phyloP scores from a whole-genome alignment of 305 asterid species.

The Ruellia speciosa region DNA sequence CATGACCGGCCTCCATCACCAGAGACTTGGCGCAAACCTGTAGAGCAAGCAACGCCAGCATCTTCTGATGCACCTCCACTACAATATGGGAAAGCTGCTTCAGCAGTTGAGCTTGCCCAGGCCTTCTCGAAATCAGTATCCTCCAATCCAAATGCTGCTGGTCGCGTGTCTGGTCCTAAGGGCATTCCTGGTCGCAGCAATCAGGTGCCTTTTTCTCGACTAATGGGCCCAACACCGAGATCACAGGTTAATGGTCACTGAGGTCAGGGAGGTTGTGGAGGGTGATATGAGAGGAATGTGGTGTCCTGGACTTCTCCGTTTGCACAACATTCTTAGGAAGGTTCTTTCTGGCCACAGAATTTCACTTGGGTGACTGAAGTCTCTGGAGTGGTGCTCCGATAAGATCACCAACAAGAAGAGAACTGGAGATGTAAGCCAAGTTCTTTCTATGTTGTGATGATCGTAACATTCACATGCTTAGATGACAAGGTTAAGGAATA shows the following conservation, averaged over 20 bases:
- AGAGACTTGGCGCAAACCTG: conserved; percentile 86
- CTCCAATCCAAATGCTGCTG: conserved; percentile 37
- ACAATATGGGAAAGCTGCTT: conserved; percentile 67
- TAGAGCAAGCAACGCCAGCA: conserved; percentile 36
- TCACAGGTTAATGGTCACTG: conserved; percentile 85
- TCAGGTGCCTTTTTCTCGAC: conserved; percentile 71
- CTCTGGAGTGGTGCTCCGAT: not conserved
- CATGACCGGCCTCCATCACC: conserved; percentile 80
- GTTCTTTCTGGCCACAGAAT: not conserved
- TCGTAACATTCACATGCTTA: not conserved
- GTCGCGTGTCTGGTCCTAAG: conserved; percentile 36
- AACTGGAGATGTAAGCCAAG: not conserved
- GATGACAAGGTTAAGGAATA: not conserved
- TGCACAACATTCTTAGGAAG: not conserved
- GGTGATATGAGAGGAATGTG: not conserved
- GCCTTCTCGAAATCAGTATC: conserved; percentile 72
- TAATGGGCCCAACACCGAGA: conserved; percentile 61
- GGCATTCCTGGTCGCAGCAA: conserved; percentile 38
- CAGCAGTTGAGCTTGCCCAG: conserved; percentile 90
- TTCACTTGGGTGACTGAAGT: not conserved
- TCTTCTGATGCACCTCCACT: conserved; percentile 21
- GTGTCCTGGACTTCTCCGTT: not conserved
- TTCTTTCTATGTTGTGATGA: not conserved
- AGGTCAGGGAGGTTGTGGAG: conserved; percentile 5
- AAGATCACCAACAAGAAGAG: not conserved